Base-by-base conservation (phyloP, 2,329 filamentous ascomycete genomes). In the Fragosphaeria purpurea region DNA sequence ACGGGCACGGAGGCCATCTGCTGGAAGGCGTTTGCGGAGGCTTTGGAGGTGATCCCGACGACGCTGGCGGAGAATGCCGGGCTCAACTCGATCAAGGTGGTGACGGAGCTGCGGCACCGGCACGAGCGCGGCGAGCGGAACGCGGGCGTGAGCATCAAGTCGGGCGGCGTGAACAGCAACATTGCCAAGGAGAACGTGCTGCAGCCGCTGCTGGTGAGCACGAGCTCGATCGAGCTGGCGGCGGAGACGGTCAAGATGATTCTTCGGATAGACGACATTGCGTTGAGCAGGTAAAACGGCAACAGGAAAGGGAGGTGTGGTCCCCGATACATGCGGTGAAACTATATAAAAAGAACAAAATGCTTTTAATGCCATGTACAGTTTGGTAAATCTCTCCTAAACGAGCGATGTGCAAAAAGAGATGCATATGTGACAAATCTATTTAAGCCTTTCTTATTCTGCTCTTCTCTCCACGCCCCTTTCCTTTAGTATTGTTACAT, bases 201-300 rank as follows among this genome's bases (percentile, higher is more conserved):
- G 65, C 93, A 98, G 74, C 93, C 93, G 13, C 74, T 98, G 64
- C 74, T 98, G 55, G 93, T 98, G 55, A 95, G 89, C 77, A 98
- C 93, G 51, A 97, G 91, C 68, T 89, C 93, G 31, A 93, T 98
- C 62, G 91, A 98, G 74, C 71, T 98, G 68, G 93, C 93, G 34
- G 90, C 91, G 7, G 93, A 98, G 78, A 98, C 93, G 54, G 93
- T 97, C 61, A 98, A 97, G 82, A 93, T 95, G 88, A 82, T 83
- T 64, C 66, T 83, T 63, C 76, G 79, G 65, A 82, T 83, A 70
- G 79, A 83, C 63, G 79, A 83, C 62, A 82, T 83, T 68, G 77
- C 77, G 46, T 67, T 83, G 65, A 80, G 73, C 61, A 74, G 79
- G 69, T 82, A 77, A 22, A 22, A 22, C 22, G 22, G 2, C 22